phyloP scores from a whole-genome alignment of 2,329 filamentous ascomycete genomes.

The Bipolaris zeicola region DNA sequence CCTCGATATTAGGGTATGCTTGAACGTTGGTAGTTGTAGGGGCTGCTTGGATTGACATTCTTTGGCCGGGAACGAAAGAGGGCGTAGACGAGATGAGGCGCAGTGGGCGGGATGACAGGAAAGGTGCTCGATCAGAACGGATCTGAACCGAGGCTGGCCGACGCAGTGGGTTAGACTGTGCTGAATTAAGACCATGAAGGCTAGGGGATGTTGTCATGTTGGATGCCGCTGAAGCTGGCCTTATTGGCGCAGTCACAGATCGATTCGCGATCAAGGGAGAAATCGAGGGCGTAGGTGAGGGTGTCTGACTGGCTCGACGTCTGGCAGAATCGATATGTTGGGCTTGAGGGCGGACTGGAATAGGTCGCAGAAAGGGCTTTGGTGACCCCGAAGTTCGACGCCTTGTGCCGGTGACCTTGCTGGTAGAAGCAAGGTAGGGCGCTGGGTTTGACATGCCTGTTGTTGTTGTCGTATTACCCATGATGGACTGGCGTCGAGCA shows the following conservation, averaged over 20 bases:
- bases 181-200: constrained; percentile 16
- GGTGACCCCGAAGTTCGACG: constrained; percentile 41
- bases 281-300: constrained; percentile 27
- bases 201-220: constrained; percentile 19
- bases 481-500: constrained; percentile 33
- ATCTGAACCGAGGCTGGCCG: constrained; percentile 54
- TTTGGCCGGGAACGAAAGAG: constrained; percentile 36
- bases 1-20: constrained; percentile 28
- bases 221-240: constrained; percentile 22
- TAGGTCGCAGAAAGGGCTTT: constrained; percentile 45
- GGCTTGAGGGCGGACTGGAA: constrained; percentile 43
- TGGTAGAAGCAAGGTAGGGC: constrained; percentile 12
- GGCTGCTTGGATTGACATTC: constrained; percentile 26
- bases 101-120: constrained; percentile 48
- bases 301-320: constrained; percentile 37
- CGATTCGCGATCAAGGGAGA: constrained; percentile 34
- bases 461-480: constrained; percentile 25
- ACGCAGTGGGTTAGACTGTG: constrained; percentile 38
- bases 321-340: constrained; percentile 38
- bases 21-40: constrained; percentile 11
- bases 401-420: constrained; percentile 15
- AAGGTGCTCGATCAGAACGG: constrained; percentile 50
- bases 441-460: constrained; percentile 4
- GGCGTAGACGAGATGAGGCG: constrained; percentile 39
- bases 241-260: constrained; percentile 41